Evolutionary conservation across 2,329 filamentous ascomycete species (phyloP).

Genomic region (Diaporthe sp.): DNA sequence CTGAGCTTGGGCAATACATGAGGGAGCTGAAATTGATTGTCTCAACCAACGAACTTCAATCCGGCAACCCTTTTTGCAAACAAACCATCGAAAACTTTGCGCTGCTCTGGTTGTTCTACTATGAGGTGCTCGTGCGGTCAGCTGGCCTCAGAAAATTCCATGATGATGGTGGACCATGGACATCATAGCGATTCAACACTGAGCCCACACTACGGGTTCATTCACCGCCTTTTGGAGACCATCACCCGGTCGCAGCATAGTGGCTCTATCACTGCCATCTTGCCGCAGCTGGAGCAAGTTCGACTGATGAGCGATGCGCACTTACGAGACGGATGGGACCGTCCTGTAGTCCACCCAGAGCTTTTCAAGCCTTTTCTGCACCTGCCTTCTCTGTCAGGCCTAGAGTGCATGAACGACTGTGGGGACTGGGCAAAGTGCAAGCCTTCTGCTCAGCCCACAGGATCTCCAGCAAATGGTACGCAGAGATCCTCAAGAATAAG

Average conservation of each 20-base stretch:
- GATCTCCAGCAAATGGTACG: neutral
- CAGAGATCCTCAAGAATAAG: neutral
- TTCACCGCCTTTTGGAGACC: neutral
- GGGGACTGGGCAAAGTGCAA: too few species aligned
- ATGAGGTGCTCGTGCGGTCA: neutral
- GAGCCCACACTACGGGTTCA: rapidly evolving
- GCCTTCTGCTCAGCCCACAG: neutral
- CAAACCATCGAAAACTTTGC: too few species aligned
- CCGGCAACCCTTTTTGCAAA: too few species aligned
- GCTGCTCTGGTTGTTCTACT: neutral
- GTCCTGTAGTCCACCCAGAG: too few species aligned
- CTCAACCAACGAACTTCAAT: too few species aligned
- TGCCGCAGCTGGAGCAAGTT: neutral
- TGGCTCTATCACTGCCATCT: neutral
- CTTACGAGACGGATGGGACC: too few species aligned
- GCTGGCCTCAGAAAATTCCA: neutral
- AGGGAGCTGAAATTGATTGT: neutral
- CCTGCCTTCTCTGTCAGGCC: neutral
- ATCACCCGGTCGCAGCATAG: neutral
- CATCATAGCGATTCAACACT: too few species aligned
- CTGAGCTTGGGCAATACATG: neutral
- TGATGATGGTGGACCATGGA: neutral
- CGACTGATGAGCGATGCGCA: too few species aligned
- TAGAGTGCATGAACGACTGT: too few species aligned
- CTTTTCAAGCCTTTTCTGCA: neutral